Conservation (phyloP, 257 asterid genomes). For the Solanum gandarillasii region DNA sequence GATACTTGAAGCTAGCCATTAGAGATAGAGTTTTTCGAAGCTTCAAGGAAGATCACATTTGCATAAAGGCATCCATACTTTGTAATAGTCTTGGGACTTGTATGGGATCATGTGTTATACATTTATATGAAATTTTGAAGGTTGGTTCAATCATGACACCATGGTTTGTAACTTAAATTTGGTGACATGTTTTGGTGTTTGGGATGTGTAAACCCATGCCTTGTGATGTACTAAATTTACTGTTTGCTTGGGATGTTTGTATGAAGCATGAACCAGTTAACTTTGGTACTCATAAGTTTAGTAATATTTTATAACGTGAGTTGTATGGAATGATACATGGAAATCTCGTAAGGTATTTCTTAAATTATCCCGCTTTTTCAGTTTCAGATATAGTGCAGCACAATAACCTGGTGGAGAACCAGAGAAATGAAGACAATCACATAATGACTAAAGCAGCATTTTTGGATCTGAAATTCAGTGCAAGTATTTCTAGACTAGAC, state of each 20-base stretch:
- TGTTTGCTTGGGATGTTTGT: not conserved
- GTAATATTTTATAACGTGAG: not conserved
- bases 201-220: not conserved
- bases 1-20: not conserved
- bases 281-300: not conserved
- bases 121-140: not conserved
- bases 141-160: not conserved
- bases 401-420: conserved; percentile 35
- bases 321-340: not conserved
- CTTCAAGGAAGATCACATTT: not conserved
- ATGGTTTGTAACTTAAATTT: not conserved
- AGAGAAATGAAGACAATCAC: not conserved
- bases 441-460: not conserved
- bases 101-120: not conserved
- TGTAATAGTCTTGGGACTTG: not conserved
- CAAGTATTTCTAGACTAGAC: not conserved
- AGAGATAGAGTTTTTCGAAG: not conserved
- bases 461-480: not conserved
- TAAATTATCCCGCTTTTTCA: not conserved
- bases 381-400: conserved; percentile 67
- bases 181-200: not conserved
- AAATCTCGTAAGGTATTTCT: not conserved
- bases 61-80: not conserved
- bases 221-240: not conserved
- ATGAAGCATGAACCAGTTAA: not conserved